Base-by-base conservation (phyloP, 78 protist genomes). In the Dictyostelium citrinum region DNA sequence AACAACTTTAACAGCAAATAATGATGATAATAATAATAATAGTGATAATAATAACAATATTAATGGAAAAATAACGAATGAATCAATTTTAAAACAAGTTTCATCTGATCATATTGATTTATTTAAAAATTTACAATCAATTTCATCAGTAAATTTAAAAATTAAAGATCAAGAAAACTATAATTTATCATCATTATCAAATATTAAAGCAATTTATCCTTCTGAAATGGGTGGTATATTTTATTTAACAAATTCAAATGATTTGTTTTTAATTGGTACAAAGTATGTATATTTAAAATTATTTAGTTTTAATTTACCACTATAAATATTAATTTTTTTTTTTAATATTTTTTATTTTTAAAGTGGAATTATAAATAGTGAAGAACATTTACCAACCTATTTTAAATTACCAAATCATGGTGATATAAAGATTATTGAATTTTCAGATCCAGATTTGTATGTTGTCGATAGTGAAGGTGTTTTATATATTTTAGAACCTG, bases 281-380 rank as follows among this genome's bases (percentile, higher is more conserved):
- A 85, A 60, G 91, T 84, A 74, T 71, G 82, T 84, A 51, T 4
- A 71, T 41, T 67, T 31, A n/a, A n/a, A n/a, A n/a, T n/a, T n/a
- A n/a, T n/a, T n/a, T n/a, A n/a, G n/a, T n/a, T n/a, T n/a, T n/a
- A n/a, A n/a, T n/a, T n/a, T n/a, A n/a, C n/a, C n/a, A n/a, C n/a
- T n/a, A n/a, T n/a, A n/a, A n/a, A n/a, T n/a, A n/a, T n/a, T n/a
- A n/a, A n/a, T n/a, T n/a, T 45, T 1, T 49, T 49, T 49, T 14
- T 49, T 14, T 49, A 49, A 49, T 1, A 1, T 46, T 31, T 39
- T n/a, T 68, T 29, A 6, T 43, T 43, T 43, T 46, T 14, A 60
- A 64, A 83, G 81, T 37, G 41, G 61, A 33, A 22, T 74, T 55
- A 55, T 55, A 49, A 6, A 55, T 55, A 14, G 10, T 37, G 24